Conservation (phyloP, 1,284 basidiomycete species). For the Microbotryomycetes sp. region DNA sequence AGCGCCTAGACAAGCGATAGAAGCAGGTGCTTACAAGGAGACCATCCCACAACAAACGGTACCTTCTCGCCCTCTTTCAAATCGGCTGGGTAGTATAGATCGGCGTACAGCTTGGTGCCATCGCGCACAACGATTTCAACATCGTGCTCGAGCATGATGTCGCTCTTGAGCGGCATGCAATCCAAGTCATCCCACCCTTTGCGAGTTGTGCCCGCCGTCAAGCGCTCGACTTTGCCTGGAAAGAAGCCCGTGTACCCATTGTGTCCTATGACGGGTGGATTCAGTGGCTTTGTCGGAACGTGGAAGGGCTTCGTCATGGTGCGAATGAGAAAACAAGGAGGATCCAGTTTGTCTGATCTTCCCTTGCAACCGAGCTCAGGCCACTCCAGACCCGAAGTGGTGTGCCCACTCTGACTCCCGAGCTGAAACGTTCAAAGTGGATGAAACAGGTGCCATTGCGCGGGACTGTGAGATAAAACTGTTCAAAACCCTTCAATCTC, state of each 20-base stretch:
- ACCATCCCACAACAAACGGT: not conserved
- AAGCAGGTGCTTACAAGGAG: not conserved
- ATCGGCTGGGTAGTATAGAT: not conserved
- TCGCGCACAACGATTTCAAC: not conserved
- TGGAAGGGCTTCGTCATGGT: not conserved
- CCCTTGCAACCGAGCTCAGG: too few relatives aligned
- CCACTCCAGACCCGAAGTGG: too few relatives aligned
- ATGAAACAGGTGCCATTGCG: too few relatives aligned
- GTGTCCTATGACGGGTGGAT: not conserved
- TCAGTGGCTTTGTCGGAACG: not conserved
- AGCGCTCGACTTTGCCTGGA: not conserved
- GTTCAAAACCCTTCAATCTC: too few relatives aligned
- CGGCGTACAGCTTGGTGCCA: not conserved
- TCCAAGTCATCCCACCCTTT: not conserved
- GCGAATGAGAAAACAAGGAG: not conserved
- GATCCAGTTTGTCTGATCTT: too few relatives aligned
- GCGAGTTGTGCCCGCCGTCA: not conserved
- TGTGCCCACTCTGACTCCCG: too few relatives aligned
- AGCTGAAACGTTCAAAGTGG: too few relatives aligned
- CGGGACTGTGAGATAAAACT: too few relatives aligned
- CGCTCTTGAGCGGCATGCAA: constrained; percentile 8
- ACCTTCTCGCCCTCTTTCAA: not conserved
- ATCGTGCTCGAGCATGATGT: constrained; percentile 23
- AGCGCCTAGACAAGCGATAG: not conserved
- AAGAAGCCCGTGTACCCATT: not conserved